Base-by-base conservation (phyloP, 768 basidiomycete species). In the Roridomyces roridus region DNA sequence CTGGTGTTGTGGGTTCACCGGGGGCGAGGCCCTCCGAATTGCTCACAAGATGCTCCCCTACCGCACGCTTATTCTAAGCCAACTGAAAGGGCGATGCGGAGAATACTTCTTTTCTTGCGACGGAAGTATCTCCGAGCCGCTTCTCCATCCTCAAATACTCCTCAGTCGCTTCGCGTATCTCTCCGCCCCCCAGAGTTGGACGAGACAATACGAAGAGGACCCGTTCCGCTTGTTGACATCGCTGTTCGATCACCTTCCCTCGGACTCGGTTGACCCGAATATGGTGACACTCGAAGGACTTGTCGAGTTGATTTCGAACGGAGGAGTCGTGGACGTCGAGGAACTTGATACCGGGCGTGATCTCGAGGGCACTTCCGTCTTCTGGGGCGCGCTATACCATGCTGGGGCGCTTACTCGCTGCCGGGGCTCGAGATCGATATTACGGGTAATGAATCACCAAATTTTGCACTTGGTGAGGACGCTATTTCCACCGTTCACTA, bases 321-420 rank as follows among this genome's bases (percentile, higher is more conserved):
- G 42, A 8, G 31, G 20, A 9, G 43, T 53, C 3, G 51, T 44
- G 25, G 18, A 35, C 35, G 41, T 36, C 14, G 20, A 11, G 6
- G 23, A 4, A 5, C 1, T 15, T 18, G 17, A 17, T 7, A 17
- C 37, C 15, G 12, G 9, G 15, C 23, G 18, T 14, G 17, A 35
- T 28, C n/a, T 39, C 34, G 37, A 53, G 11, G 24, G 23, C 15
- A 28, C 34, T 17, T 14, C 24, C 3, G 24, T 46, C 34, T 25
- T 42, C 8, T 53, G 51, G 51, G 40, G 14, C 11, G 23, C 15
- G 23, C 43, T 53, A 5, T 28, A 35, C 43, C 28, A 52, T 37
- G n/a, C 31, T 18, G 51, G 51, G 14, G 51, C 51, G 10, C 43
- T 53, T 24, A 53, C 51, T 10, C 40, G n/a, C 44, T 31, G 37